Percentiles rank a stretch among this genome's conserved stretches.
phyloP scores from a whole-genome alignment of 441 rosid genomes.

The Pelargonium australe region DNA sequence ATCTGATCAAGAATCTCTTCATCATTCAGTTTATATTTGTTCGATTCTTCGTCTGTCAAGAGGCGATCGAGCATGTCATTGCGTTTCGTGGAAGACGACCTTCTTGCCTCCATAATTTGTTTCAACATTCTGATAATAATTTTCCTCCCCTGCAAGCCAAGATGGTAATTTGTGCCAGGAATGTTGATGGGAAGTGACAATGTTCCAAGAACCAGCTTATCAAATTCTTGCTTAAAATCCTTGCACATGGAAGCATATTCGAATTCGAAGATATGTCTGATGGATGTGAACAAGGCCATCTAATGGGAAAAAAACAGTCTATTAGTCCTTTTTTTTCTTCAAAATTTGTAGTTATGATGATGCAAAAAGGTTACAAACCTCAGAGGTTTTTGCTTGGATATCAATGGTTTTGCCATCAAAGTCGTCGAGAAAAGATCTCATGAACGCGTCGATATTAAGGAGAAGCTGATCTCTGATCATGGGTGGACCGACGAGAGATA shows the following conservation, averaged over 20 bases:
- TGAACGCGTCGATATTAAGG: conserved; percentile 71
- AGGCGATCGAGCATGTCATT: conserved; percentile 59
- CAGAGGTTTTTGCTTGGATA: conserved; percentile 57
- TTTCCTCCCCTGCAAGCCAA: no score
- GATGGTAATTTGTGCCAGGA: no score
- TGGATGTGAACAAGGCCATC: no score
- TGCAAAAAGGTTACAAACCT: no score
- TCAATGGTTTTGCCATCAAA: conserved; percentile 58
- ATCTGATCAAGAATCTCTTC: conserved; percentile 82
- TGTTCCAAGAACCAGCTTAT: no score
- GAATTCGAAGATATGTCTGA: no score
- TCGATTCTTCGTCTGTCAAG: conserved; percentile 55
- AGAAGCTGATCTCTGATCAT: conserved; percentile 65
- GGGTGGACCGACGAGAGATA: conserved; percentile 54
- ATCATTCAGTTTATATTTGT: conserved; percentile 40
- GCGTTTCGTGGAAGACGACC: conserved; percentile 41
- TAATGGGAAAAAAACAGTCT: conserved; percentile 4
- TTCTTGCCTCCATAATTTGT: conserved; percentile 23
- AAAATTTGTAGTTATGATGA: no score
- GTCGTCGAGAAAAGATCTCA: conserved; percentile 57
- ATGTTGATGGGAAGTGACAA: no score
- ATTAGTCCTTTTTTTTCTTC: conserved; percentile 51
- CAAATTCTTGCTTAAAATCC: no score
- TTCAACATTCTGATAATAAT: no score
- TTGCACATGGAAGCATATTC: no score